Base-by-base conservation (phyloP, 1,284 basidiomycete genomes). In the Cryptococcus sp. region DNA sequence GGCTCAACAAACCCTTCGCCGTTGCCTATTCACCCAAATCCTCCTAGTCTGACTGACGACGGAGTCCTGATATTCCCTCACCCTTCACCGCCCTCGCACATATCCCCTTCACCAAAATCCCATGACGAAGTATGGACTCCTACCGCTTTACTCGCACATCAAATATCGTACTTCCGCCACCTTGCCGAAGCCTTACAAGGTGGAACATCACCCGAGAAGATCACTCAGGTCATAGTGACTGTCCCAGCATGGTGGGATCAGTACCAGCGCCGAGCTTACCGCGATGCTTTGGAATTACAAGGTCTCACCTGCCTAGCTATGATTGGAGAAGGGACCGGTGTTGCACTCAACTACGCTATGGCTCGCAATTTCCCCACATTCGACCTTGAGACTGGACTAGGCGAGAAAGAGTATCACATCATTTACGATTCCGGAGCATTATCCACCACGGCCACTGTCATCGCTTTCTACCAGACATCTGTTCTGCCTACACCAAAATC, bases 321-420 rank as follows among this genome's bases (percentile, higher is more conserved):
- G 60, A 86, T 99, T 59, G 90, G 93, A 66, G 96, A 99, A 73
- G 94, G 94, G 44, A 89, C 91, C 0, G 92, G 91, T 6, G 87
- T 93, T 26, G 93, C 90, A 8, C 83, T 97, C 65, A 96, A 96
- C 81, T 99, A 92, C 72, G 95, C 94, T 40, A 96, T 98, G 90
- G 93, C 92, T 2, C 85, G 94, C 39, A 84, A 85, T 0, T 99
- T 99, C 81, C 80, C 87, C 1, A 62, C 65, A 20, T 73, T 58
- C 58, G 60, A 77, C 54, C 61, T 62, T 8, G 66, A 57, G 20
- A 73, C 69, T 13, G 72, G 73, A 4, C 58, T 63, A 43, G 73
- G 74, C 13, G 69, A 81, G 8, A 86, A 87, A 19, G 93, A 96
- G 76, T 85, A 87, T 75, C 93, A 99, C 74, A 79, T 99, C 65